Percentiles rank a stretch among this genome's conserved stretches.
Conservation (phyloP, 768 basidiomycete genomes). For the Rubroboletus pulcherrimus region DNA sequence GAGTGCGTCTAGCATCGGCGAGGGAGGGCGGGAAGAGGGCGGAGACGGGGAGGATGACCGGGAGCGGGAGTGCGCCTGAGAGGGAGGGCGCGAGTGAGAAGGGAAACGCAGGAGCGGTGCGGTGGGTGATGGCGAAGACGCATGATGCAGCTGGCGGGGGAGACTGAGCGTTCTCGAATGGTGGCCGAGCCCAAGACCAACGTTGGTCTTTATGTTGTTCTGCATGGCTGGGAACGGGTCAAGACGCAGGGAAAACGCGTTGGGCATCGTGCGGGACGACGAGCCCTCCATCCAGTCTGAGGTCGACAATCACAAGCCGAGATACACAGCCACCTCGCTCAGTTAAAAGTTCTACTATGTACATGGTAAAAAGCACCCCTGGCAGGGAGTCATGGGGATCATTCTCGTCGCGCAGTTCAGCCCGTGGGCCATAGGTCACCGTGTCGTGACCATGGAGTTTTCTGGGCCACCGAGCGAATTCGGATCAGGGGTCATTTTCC, state of each 20-base stretch:
- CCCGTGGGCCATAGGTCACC: too few relatives aligned
- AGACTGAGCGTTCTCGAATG: conserved; percentile 11
- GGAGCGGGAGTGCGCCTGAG: neutral
- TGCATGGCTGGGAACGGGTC: neutral
- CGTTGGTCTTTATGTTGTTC: neutral
- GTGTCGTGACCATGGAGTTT: neutral
- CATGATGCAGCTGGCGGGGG: conserved; percentile 14
- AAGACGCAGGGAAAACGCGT: neutral
- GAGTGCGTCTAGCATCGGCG: conserved; percentile 38
- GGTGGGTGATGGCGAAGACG: conserved; percentile 3
- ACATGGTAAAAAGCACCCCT: too few relatives aligned
- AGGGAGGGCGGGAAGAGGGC: conserved; percentile 29
- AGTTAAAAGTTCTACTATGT: neutral
- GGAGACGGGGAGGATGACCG: neutral
- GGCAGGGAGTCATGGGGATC: too few relatives aligned
- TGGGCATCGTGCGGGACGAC: conserved; percentile 12
- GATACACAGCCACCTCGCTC: neutral
- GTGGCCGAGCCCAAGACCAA: neutral
- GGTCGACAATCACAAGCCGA: conserved; percentile 1
- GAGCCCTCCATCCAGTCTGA: conserved; percentile 9
- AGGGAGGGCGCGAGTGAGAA: neutral
- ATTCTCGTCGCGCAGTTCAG: too few relatives aligned
- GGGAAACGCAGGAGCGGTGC: conserved; percentile 20
- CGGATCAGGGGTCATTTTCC: neutral
- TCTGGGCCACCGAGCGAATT: too few relatives aligned